Evolutionary conservation across 208 protist genomes (phyloP), one percentile per base, ranked within the genome.

Genomic region (Trypanosoma brucei): DNA sequence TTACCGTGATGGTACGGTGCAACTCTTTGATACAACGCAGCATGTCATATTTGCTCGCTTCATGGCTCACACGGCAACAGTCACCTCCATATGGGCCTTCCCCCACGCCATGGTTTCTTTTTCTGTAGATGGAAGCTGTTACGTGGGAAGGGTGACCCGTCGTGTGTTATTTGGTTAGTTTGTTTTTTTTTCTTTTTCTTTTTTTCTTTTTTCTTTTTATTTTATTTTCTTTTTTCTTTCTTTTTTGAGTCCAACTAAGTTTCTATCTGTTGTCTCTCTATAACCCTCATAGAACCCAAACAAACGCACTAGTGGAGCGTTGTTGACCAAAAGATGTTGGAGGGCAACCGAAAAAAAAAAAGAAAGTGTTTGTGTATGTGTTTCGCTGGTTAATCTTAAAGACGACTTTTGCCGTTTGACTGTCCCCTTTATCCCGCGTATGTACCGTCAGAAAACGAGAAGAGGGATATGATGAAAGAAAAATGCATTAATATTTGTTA

Each of bases 11-110:
- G 86, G 89, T 0, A 62, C 92, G 2, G 53, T 93, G 38, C 89
- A 95, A 73, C 57, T 92, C 50, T 62, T 95, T 22, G 89, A 95
- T 70, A 84, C 76, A 8, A 73, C 81, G 2, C 65, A 72, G 51
- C 67, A 72, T 54, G 77, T 83, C 14, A 70, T 94, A 14, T 92
- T 87, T 66, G 53, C 65, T 7, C 84, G 88, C 0, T 52, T 81
- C 22, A 38, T 53, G 2, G 13, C 50, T 13, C 60, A 67, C 54
- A 51, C 4, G 0, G 40, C 55, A 30, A 67, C 48, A 11, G 14
- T 72, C 2, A 33, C 14, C 13, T 33, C 35, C 31, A 34, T 72
- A 36, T 72, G 60, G 59, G 53, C 67, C 13, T 67, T 72, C 60
- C 60, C 59, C 37, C 3, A 53, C 30, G 36, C 11, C 35, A 54